Percentiles rank a stretch among this genome's conserved stretches.
phyloP scores from a whole-genome alignment of 768 basidiomycete genomes.

The Boletus huronensis region DNA sequence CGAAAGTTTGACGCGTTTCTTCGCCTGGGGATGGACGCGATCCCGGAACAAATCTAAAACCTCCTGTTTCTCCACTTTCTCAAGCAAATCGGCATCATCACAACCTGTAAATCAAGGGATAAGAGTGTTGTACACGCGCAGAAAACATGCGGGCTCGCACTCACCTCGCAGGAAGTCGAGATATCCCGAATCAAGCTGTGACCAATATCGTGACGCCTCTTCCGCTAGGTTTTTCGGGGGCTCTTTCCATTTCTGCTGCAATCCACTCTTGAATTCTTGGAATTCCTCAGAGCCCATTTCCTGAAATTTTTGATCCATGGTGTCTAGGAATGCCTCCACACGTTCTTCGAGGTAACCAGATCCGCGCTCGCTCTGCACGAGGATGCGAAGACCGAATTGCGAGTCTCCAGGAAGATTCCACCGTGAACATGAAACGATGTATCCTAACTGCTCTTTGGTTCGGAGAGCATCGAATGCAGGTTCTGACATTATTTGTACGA shows the following conservation, averaged over 20 bases:
- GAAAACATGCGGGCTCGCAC: slow-evolving; percentile 26
- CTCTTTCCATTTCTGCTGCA: slow-evolving; percentile 82
- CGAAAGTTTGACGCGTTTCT: slow-evolving; percentile 76
- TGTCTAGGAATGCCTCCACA: slow-evolving; percentile 82
- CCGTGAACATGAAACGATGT: slow-evolving; percentile 68
- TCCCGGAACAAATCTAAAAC: slow-evolving; percentile 66
- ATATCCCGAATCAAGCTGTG: slow-evolving; percentile 72
- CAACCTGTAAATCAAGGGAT: slow-evolving; percentile 45
- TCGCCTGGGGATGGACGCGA: slow-evolving; percentile 66
- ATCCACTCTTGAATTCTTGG: slow-evolving; percentile 66
- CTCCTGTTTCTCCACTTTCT: slow-evolving; percentile 68
- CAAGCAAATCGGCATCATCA: slow-evolving; percentile 66
- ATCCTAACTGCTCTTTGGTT: slow-evolving; percentile 94
- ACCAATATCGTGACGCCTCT: slow-evolving; percentile 68
- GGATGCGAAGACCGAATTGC: slow-evolving; percentile 72
- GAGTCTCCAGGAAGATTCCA: slow-evolving; percentile 62
- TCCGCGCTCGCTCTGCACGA: slow-evolving; percentile 84
- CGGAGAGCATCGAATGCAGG: slow-evolving; percentile 89
- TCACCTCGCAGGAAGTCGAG: slow-evolving; percentile 84
- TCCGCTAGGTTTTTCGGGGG: slow-evolving; percentile 85
- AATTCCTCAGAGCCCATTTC: slow-evolving; percentile 73
- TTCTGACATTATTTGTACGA: slow-evolving; percentile 84
- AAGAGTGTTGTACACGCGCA: not conserved
- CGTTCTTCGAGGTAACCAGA: slow-evolving; percentile 81
- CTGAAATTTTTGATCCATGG: slow-evolving; percentile 64